Evolutionary conservation across 768 basidiomycete genomes (phyloP), one percentile per base, ranked within the genome.

Genomic region (Tulasnella sp.): DNA sequence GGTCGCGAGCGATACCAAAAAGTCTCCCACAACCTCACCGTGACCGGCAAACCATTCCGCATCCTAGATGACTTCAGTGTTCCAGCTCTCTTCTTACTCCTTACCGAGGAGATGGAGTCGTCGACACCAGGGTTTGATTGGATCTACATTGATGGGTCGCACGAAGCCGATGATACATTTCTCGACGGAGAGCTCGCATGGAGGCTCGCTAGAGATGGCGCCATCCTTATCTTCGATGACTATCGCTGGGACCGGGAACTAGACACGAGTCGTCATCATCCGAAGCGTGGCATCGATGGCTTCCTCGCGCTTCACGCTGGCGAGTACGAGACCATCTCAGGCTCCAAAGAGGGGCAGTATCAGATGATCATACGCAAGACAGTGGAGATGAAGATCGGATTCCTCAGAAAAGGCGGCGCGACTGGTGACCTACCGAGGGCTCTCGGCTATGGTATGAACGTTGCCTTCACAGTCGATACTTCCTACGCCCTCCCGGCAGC

Each of bases 171-270:
- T 61, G 82, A 82, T 63, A 81, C 79, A 0, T 69, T 82, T 50
- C 72, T 82, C n/a, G 82, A 83, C 64, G 80, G 75, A 7, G 82
- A 82, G 67, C 68, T 82, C 30, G 75, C 73, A 1, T 82, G 81
- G 80, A 72, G 82, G 4, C 68, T 83, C 17, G 77, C 80, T 2
- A 71, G 73, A 54, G 72, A 75, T 30, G 77, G 74, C 5, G 78
- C 78, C 3, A 69, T 81, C 53, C 64, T 82, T 65, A 75, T 82
- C 48, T 79, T 82, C 63, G 80, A 82, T 62, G 79, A 82, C 66
- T 82, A 82, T 63, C 70, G 73, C 38, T 82, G 80, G 81, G 65
- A 74, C 27, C 71, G 69, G 43, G 75, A 81, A 61, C 77, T 76
- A 0, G 65, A 73, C 29, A 73, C 76, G 9, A 78, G 79, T 58